Percentiles rank a stretch among this genome's conserved stretches.
Evolutionary conservation across 1,139 yeast genomes (phyloP).

Genomic region (Barnettozyma hawaiiensis): DNA sequence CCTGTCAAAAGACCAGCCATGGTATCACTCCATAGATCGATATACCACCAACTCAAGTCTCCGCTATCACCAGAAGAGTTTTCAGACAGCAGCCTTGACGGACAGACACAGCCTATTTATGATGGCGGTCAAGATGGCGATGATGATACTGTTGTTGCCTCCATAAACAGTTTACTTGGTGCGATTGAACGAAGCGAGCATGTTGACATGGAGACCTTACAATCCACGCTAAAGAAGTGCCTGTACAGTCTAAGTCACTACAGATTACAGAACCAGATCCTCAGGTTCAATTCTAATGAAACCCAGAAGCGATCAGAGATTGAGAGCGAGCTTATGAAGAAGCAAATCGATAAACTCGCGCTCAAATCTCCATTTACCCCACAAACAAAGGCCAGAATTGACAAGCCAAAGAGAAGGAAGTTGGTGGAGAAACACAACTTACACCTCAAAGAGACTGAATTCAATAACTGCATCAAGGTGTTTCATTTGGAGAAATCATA

Average conservation of each 20-base stretch:
- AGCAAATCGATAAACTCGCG: conserved; percentile 19
- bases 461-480: conserved; percentile 19
- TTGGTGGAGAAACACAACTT: conserved; percentile 10
- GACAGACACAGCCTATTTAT: too few species aligned
- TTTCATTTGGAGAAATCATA: conserved; percentile 18
- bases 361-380: conserved; percentile 22
- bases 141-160: conserved; percentile 13
- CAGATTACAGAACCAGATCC: conserved; percentile 19
- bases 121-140: too few species aligned
- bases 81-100: background rate
- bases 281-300: conserved; percentile 19
- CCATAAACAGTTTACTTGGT: conserved; percentile 8
- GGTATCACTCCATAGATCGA: background rate
- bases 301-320: conserved; percentile 18
- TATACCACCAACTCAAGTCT: conserved; percentile 9
- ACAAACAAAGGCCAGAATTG: background rate
- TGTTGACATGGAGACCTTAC: conserved; percentile 9
- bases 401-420: conserved; percentile 1
- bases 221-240: conserved; percentile 15
- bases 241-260: conserved; percentile 19
- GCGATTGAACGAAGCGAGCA: conserved; percentile 5
- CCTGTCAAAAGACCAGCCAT: background rate
- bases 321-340: conserved; percentile 21
- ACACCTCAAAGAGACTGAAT: conserved; percentile 10
- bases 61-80: conserved; percentile 8